Percentiles rank a stretch among this genome's conserved stretches.
phyloP scores from a whole-genome alignment of 768 basidiomycete genomes.

The Tricholoma saponaceum region DNA sequence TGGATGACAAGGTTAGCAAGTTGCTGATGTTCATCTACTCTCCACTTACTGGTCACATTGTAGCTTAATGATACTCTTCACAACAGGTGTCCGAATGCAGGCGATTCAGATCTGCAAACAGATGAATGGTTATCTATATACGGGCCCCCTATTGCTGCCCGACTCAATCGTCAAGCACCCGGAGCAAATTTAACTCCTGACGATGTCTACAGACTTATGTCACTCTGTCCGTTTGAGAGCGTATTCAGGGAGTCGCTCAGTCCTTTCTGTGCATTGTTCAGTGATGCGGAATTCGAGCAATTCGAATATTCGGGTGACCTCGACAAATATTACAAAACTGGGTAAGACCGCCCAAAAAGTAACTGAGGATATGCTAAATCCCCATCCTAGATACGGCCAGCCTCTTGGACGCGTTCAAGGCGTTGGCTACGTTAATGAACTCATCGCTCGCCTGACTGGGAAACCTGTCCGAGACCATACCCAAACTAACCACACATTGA shows the following conservation, averaged over 20 bases:
- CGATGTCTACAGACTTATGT: conserved; percentile 60
- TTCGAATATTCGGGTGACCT: conserved; percentile 73
- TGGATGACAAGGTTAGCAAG: conserved; percentile 48
- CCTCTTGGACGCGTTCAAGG: conserved; percentile 72
- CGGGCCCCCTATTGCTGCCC: conserved; percentile 48
- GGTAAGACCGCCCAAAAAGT: conserved; percentile 36
- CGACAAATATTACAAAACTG: conserved; percentile 75
- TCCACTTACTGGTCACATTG: background rate
- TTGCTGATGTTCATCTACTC: background rate
- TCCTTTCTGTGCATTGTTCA: conserved; percentile 75
- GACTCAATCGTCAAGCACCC: conserved; percentile 58
- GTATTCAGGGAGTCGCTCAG: conserved; percentile 46
- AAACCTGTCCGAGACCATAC: conserved; percentile 62
- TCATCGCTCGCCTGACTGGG: conserved; percentile 75
- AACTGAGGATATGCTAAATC: background rate
- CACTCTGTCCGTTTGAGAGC: conserved; percentile 81
- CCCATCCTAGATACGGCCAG: conserved; percentile 57
- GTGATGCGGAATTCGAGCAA: conserved; percentile 51
- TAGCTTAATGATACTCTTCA: conserved; percentile 68
- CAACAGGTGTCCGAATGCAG: conserved; percentile 55
- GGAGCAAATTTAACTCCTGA: conserved; percentile 52
- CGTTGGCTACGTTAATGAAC: conserved; percentile 85
- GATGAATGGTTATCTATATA: conserved; percentile 54
- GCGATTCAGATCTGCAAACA: conserved; percentile 38
- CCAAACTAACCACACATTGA: conserved; percentile 73